A percentile compares a stretch with the other conserved stretches of the same genome.
These are phyloP conservation scores for Alternaria triticina DNA, from an alignment of 2,329 filamentous ascomycete genomes.

Conservation along the genomic window DNA sequence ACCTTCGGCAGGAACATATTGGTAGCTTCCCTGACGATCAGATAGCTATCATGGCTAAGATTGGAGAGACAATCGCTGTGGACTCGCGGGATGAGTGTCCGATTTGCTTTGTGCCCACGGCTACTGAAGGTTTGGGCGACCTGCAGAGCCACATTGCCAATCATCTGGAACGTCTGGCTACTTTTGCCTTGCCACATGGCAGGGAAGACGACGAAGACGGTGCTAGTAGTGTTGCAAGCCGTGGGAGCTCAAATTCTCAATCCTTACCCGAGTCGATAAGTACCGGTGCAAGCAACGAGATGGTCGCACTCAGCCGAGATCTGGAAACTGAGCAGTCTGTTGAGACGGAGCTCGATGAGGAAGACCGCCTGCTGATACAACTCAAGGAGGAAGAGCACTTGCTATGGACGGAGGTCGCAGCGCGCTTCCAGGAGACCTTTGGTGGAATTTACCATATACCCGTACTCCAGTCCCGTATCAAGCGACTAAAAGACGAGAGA, in stretches of 20 bases:
- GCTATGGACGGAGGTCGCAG: too few species aligned
- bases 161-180: slow-evolving; percentile 44
- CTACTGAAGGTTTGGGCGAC: slow-evolving; percentile 30
- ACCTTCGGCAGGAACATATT: slow-evolving; percentile 37
- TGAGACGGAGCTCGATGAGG: background rate
- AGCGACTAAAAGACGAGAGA: too few species aligned
- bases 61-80: slow-evolving; percentile 41
- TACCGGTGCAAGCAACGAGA: slow-evolving; percentile 14
- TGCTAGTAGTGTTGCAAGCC: slow-evolving; percentile 41
- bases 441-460: too few species aligned
- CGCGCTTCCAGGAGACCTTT: too few species aligned
- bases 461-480: too few species aligned
- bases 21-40: slow-evolving; percentile 39
- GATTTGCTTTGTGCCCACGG: slow-evolving; percentile 35
- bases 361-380: background rate
- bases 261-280: slow-evolving; percentile 24
- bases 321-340: background rate
- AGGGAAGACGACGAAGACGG: slow-evolving; percentile 37
- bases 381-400: too few species aligned
- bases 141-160: slow-evolving; percentile 47
- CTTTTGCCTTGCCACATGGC: slow-evolving; percentile 42
- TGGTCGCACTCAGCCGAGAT: background rate
- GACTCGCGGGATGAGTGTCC: slow-evolving; percentile 42
- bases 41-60: slow-evolving; percentile 36
- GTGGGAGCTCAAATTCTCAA: slow-evolving; percentile 31